Evolutionary conservation across 306 rosid genomes (phyloP).

Genomic region (Quercus wislizeni): DNA sequence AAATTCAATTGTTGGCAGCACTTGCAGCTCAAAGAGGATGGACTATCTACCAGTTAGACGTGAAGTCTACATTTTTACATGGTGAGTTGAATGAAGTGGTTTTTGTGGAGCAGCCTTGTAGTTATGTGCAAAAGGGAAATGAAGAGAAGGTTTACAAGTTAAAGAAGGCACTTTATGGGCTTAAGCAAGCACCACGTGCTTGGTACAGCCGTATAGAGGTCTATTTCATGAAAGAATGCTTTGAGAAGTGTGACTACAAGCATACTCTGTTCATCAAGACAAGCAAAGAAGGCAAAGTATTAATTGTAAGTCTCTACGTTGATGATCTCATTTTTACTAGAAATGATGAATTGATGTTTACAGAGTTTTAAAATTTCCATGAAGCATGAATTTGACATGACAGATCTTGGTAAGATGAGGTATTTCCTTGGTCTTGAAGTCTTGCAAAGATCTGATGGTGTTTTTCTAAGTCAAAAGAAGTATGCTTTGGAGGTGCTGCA

Average conservation of each 20-base stretch:
- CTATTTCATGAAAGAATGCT: background rate
- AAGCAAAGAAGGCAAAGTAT: no score
- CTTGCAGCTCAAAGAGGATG: background rate
- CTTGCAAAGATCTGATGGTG: background rate
- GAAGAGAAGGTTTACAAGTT: background rate
- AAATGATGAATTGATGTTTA: background rate
- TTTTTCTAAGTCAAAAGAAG: background rate
- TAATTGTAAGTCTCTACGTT: no score
- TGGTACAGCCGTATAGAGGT: background rate
- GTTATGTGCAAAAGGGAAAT: background rate
- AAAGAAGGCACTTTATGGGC: background rate
- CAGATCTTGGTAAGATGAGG: background rate
- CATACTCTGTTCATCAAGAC: no score
- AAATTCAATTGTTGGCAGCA: background rate
- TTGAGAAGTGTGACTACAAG: background rate
- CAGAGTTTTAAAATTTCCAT: background rate
- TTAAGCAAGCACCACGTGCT: background rate
- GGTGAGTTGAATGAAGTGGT: background rate
- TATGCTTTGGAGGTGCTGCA: background rate
- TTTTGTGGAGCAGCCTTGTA: background rate
- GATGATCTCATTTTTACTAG: no score
- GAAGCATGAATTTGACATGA: background rate
- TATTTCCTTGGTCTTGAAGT: background rate
- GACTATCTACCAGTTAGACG: background rate
- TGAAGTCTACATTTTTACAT: background rate